Conservation (phyloP, 805 yeast genomes). For the Yarrowia sp. region DNA sequence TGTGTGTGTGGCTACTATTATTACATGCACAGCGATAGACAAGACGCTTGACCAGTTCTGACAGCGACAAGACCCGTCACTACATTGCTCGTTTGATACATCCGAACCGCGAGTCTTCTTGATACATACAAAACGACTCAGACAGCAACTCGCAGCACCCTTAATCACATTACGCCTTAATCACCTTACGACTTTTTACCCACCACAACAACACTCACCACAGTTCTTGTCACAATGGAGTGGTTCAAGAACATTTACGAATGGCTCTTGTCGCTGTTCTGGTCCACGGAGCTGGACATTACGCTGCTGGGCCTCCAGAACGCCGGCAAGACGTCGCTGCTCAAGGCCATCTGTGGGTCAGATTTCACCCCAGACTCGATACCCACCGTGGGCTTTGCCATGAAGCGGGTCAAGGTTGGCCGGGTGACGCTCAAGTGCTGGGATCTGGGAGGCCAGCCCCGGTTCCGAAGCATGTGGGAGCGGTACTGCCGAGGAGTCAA, state of each 20-base stretch:
- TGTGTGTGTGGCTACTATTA: conserved; percentile 4
- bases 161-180: no score
- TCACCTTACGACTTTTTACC: no score
- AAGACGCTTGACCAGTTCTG: background rate
- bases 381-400: conserved; percentile 53
- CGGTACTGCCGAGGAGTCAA: conserved; percentile 51
- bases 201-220: background rate
- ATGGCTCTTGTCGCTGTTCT: conserved; percentile 48
- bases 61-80: background rate
- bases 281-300: conserved; percentile 50
- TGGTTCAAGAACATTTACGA: conserved; percentile 44
- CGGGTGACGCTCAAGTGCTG: conserved; percentile 52
- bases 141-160: no score
- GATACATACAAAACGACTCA: no score
- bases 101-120: no score
- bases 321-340: conserved; percentile 52
- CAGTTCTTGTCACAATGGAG: conserved; percentile 1
- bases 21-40: conserved; percentile 1
- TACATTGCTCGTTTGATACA: no score
- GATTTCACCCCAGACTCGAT: conserved; percentile 50
- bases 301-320: conserved; percentile 52
- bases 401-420: conserved; percentile 50
- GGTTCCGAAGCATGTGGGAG: conserved; percentile 53
- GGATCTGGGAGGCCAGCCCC: conserved; percentile 54
- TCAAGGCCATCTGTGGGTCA: conserved; percentile 49